phyloP scores from a whole-genome alignment of 805 yeast species.

The Torulaspora quercuum region DNA sequence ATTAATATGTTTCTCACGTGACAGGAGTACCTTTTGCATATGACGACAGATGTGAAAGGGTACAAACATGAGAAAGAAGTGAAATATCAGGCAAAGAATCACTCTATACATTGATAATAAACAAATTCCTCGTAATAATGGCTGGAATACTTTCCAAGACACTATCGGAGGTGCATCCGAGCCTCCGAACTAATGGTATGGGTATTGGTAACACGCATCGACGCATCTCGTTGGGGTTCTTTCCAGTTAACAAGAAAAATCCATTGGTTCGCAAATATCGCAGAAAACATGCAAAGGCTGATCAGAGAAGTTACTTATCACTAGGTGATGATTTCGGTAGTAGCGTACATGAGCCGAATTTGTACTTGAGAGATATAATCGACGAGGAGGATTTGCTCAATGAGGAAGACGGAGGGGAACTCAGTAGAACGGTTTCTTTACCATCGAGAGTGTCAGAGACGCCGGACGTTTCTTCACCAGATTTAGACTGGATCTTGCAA shows the following conservation, averaged over 20 bases:
- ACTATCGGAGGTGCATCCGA: constrained; percentile 39
- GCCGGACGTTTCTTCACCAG: constrained; percentile 34
- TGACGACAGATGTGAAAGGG: neutral
- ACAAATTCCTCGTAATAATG: constrained; percentile 16
- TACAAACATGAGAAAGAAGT: constrained; percentile 22
- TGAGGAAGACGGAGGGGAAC: constrained; percentile 35
- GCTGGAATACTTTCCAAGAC: constrained; percentile 30
- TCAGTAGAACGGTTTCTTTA: constrained; percentile 41
- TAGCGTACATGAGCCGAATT: constrained; percentile 26
- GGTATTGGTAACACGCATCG: constrained; percentile 43
- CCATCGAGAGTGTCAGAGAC: constrained; percentile 42
- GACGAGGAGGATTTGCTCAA: constrained; percentile 24
- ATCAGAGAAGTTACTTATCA: constrained; percentile 41
- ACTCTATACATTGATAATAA: neutral
- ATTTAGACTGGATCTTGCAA: constrained; percentile 40
- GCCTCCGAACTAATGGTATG: constrained; percentile 40
- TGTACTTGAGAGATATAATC: constrained; percentile 22
- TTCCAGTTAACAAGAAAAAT: constrained; percentile 42
- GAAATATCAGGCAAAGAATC: neutral
- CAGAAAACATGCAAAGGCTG: constrained; percentile 31
- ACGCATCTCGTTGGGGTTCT: constrained; percentile 38
- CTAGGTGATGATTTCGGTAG: constrained; percentile 39
- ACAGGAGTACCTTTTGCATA: constrained; percentile 1
- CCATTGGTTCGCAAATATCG: constrained; percentile 38
- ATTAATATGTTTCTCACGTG: constrained; percentile 3